These are phyloP conservation scores for Acacia acuminata DNA, from an alignment of 306 rosid species.

Conservation along the genomic window DNA sequence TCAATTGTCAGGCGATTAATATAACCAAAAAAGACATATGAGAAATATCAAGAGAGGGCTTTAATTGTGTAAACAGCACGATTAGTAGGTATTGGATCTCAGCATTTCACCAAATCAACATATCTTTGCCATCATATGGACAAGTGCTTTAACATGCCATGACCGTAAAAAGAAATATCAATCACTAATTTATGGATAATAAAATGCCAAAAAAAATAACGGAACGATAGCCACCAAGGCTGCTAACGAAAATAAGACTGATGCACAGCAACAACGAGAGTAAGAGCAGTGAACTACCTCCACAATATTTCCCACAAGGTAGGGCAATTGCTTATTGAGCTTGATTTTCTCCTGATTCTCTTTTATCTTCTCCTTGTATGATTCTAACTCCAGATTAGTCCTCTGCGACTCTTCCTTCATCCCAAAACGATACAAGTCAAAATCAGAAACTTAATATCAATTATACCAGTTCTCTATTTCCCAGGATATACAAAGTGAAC, in stretches of 20 bases:
- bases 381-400: slow-evolving; percentile 80
- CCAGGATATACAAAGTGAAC: background rate
- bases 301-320: slow-evolving; percentile 93
- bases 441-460: slow-evolving; percentile 1
- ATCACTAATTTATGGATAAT: background rate
- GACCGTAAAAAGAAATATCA: background rate
- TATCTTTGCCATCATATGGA: background rate
- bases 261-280: background rate
- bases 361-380: slow-evolving; percentile 81
- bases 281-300: slow-evolving; percentile 52
- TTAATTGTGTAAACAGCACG: background rate
- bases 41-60: background rate
- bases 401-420: slow-evolving; percentile 89
- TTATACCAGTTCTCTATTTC: background rate
- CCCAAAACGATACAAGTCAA: slow-evolving; percentile 16
- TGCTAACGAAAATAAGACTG: background rate
- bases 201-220: background rate
- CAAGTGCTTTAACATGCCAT: background rate
- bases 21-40: background rate
- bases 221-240: background rate
- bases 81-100: background rate
- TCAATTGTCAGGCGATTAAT: background rate
- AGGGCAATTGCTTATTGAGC: slow-evolving; percentile 93
- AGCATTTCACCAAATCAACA: background rate
- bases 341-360: slow-evolving; percentile 97